A percentile compares a stretch with the other conserved stretches of the same genome.
phyloP scores from a whole-genome alignment of 352 stramenopile genomes.

The Pythium aquatile region DNA sequence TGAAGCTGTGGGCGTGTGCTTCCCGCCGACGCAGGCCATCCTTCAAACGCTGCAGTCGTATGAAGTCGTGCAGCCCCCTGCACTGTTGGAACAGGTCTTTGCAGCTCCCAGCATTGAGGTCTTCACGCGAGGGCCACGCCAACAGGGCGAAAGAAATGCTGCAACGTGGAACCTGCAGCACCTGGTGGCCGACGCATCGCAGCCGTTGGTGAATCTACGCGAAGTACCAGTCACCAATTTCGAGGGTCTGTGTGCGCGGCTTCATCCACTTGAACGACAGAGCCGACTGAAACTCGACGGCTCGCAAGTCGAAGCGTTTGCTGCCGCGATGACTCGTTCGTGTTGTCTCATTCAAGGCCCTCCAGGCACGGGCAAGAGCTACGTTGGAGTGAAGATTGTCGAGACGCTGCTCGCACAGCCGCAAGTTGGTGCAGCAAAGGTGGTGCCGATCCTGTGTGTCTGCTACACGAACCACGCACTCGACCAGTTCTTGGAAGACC shows the following conservation, averaged over 20 bases:
- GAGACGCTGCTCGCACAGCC: slow-evolving; percentile 51
- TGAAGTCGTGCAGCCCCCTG: slow-evolving; percentile 25
- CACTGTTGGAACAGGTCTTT: slow-evolving; percentile 41
- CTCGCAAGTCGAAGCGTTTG: slow-evolving; percentile 63
- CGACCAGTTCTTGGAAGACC: slow-evolving; percentile 87
- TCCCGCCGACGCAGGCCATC: slow-evolving; percentile 47
- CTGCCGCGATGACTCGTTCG: slow-evolving; percentile 62
- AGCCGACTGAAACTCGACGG: slow-evolving; percentile 39
- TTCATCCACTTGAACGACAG: slow-evolving; percentile 8
- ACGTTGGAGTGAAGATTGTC: slow-evolving; percentile 76
- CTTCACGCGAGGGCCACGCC: slow-evolving; percentile 6
- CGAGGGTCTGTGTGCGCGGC: slow-evolving; percentile 1
- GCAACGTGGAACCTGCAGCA: slow-evolving; percentile 11
- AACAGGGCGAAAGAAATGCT: slow-evolving; percentile 12
- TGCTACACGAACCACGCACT: slow-evolving; percentile 92
- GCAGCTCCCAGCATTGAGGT: slow-evolving; percentile 19
- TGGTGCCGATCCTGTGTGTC: slow-evolving; percentile 69
- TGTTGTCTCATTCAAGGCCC: slow-evolving; percentile 84
- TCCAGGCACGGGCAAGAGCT: slow-evolving; percentile 81
- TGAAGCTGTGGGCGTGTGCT: slow-evolving; percentile 56
- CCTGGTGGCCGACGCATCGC: background rate
- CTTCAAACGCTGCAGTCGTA: slow-evolving; percentile 38
- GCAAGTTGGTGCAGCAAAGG: slow-evolving; percentile 12
- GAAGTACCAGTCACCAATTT: slow-evolving; percentile 2
- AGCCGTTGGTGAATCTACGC: slow-evolving; percentile 5